A percentile compares a stretch with the other conserved stretches of the same genome.
Evolutionary conservation across 2,329 filamentous ascomycete species (phyloP).

Genomic region (Graphiopsis chlorocephala): DNA sequence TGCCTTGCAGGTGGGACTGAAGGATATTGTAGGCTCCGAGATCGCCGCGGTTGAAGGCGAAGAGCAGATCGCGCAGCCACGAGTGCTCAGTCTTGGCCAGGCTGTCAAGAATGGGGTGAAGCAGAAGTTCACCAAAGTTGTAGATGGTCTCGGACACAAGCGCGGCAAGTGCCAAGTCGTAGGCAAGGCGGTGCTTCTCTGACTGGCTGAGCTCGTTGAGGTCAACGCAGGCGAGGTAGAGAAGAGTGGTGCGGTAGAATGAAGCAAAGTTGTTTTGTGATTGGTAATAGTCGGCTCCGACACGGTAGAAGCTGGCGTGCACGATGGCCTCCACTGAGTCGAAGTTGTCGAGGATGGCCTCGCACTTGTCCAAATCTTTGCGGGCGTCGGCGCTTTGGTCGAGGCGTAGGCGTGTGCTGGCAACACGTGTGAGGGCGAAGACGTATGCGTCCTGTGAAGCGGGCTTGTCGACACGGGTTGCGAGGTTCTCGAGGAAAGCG

Average conservation of each 20-base stretch:
- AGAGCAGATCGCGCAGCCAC: constrained; percentile 93
- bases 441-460: constrained; percentile 94
- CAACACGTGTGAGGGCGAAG: constrained; percentile 87
- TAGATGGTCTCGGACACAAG: constrained; percentile 94
- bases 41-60: constrained; percentile 96
- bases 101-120: constrained; percentile 91
- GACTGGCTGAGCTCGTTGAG: constrained; percentile 67
- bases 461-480: constrained; percentile 84
- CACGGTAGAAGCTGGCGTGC: constrained; percentile 93
- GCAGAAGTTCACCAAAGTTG: constrained; percentile 98
- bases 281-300: constrained; percentile 91
- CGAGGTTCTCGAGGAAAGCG: constrained; percentile 76
- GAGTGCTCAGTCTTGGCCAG: constrained; percentile 70
- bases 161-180: constrained; percentile 88
- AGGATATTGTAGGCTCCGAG: constrained; percentile 82
- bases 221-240: constrained; percentile 96
- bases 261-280: constrained; percentile 87
- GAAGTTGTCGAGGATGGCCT: constrained; percentile 84
- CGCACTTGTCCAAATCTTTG: constrained; percentile 81
- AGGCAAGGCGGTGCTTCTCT: constrained; percentile 80
- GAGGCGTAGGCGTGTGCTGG: constrained; percentile 79
- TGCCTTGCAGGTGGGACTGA: constrained; percentile 66
- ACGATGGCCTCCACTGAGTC: constrained; percentile 95
- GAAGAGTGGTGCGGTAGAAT: constrained; percentile 95
- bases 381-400: constrained; percentile 77